phyloP scores from a whole-genome alignment of 2,329 filamentous ascomycete genomes.

The Neurospora crassa region DNA sequence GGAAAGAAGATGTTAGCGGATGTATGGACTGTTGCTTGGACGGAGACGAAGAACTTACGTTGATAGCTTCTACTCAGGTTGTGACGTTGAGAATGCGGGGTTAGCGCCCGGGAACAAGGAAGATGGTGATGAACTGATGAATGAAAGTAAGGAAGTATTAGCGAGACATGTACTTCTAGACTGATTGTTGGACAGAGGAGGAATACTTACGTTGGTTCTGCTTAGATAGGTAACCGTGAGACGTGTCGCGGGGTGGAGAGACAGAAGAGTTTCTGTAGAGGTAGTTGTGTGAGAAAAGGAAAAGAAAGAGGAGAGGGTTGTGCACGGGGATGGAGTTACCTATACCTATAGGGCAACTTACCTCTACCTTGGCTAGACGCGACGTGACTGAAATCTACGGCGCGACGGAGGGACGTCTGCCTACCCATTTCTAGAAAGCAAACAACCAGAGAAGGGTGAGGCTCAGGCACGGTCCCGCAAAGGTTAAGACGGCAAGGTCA shows the following conservation, averaged over 20 bases:
- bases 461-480: not conserved
- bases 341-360: no score
- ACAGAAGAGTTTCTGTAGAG: not conserved
- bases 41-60: not conserved
- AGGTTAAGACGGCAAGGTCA: not conserved
- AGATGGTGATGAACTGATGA: not conserved
- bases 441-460: not conserved
- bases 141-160: not conserved
- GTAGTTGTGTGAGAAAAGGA: not conserved
- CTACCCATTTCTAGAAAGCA: not conserved
- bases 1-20: not conserved
- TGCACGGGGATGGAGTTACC: no score
- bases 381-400: not conserved
- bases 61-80: not conserved
- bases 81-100: not conserved
- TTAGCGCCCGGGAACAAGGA: not conserved
- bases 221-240: not conserved
- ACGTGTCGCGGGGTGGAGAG: not conserved
- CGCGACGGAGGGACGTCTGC: not conserved
- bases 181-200: not conserved
- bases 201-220: not conserved
- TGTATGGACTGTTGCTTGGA: not conserved
- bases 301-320: not conserved
- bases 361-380: not conserved
- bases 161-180: no score